Evolutionary conservation across 2,329 filamentous ascomycete species (phyloP).

Genomic region (Chrysoporthe deuterocubensis): DNA sequence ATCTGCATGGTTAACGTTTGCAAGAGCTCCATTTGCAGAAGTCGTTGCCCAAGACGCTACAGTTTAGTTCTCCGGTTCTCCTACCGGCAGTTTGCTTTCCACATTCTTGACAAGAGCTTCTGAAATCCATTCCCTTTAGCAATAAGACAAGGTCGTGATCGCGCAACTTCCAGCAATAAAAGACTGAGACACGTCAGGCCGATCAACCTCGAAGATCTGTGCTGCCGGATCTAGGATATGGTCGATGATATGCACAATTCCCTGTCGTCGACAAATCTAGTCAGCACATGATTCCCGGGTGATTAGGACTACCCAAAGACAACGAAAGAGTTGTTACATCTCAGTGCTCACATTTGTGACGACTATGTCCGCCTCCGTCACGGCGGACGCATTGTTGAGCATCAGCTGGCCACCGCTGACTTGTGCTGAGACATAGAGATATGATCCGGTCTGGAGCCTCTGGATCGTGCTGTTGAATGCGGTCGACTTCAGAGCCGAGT

Average conservation of each 20-base stretch:
- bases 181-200: background rate
- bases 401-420: background rate
- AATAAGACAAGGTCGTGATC: background rate
- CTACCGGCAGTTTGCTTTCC: background rate
- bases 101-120: background rate
- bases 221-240: background rate
- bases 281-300: background rate
- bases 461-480: background rate
- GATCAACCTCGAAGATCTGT: slow-evolving; percentile 13
- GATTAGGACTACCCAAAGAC: background rate
- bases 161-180: background rate
- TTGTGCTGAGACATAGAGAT: background rate
- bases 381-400: background rate
- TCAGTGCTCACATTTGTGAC: background rate
- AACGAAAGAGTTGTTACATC: background rate
- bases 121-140: background rate
- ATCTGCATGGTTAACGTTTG: too few species aligned
- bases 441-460: background rate
- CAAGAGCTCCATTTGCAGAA: too few species aligned
- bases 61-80: too few species aligned
- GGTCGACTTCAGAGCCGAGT: background rate
- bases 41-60: too few species aligned
- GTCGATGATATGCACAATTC: slow-evolving; percentile 2
- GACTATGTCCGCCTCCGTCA: background rate
- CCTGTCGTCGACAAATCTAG: background rate